Percentiles rank a stretch among this genome's conserved stretches.
phyloP scores from a whole-genome alignment of 148 eudicot species.

The Diospyros lotus region DNA sequence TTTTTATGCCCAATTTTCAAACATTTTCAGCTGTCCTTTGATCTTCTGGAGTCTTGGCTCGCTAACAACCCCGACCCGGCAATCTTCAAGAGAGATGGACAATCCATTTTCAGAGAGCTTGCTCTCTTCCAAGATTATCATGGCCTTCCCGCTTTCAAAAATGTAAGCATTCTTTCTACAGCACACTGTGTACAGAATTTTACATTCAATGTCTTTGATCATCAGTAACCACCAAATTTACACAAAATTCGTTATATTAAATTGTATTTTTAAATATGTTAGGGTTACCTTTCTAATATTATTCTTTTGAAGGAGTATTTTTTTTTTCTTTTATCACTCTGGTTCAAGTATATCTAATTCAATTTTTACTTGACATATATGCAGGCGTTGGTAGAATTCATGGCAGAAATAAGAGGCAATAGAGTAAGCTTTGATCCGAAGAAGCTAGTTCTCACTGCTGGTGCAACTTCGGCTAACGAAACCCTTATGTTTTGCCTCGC shows the following conservation, averaged over 20 bases:
- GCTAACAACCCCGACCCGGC: constrained; percentile 48
- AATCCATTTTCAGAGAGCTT: constrained; percentile 49
- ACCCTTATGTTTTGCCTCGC: constrained; percentile 72
- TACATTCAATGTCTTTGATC: too few species aligned
- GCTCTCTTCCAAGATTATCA: constrained; percentile 83
- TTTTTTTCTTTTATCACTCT: too few species aligned
- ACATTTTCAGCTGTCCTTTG: constrained; percentile 60
- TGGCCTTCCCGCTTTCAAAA: constrained; percentile 69
- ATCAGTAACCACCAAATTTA: too few species aligned
- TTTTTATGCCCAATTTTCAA: too few species aligned
- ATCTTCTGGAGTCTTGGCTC: constrained; percentile 64
- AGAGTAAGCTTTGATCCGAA: constrained; percentile 53
- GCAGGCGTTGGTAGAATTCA: constrained; percentile 62
- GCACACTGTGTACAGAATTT: too few species aligned
- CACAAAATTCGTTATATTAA: too few species aligned
- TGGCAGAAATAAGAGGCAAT: constrained; percentile 59
- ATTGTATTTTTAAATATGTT: too few species aligned
- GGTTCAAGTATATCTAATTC: too few species aligned
- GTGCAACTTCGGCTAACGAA: constrained; percentile 79
- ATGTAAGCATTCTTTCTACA: constrained; percentile 30
- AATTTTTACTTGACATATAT: background rate
- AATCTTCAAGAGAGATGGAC: constrained; percentile 39
- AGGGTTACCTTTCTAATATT: too few species aligned
- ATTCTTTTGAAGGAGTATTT: too few species aligned
- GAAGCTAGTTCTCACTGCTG: constrained; percentile 68